Base-by-base conservation (phyloP, 768 basidiomycete genomes). In the Collybiopsis confluens region DNA sequence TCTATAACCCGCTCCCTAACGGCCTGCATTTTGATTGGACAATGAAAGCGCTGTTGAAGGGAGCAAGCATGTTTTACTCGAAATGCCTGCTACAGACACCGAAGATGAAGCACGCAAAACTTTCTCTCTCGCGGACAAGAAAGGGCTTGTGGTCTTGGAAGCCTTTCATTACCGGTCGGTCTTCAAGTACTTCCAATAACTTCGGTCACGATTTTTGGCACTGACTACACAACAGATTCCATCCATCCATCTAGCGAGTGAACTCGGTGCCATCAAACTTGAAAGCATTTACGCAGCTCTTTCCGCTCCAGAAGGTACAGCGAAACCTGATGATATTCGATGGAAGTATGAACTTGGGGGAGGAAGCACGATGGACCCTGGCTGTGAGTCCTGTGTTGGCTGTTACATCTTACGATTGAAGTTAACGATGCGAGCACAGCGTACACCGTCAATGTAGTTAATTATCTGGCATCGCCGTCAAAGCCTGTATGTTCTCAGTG, bases 1-100 rank as follows among this genome's bases (percentile, higher is more conserved):
- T 84, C 16, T 85, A 86, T 60, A 84, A 81, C 52, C 75, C 83
- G 80, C 70, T 83, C 8, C 83, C 84, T 0, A 84, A 83, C 50
- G 77, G 73, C 13, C 68, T 86, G 30, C 82, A 86, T 58, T 82
- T 76, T 51, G 82, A 86, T 60, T 87, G 82, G 83, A 82, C 83
- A 0, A 81, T 80, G 75, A 83, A 80, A 57, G 79, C 82, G 5
- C 75, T 86, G 7, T 64, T 13, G 77, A 77, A 1, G 83, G 85
- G 5, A 85, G n/a, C n/a, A n/a, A 87, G 61, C 83, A 85, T 55
- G 83, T 86, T 24, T 68, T 85, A 8, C 67, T 83, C 18, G 85
- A 86, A 58, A 86, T 85, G 58, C 84, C 82, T 33, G 30, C 30
- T 33, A 13, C 30, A 13, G 60, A 77, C 50, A 79, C 75, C 0